Evolutionary conservation across 257 asterid species (phyloP).

Genomic region (Petunia axillaris): DNA sequence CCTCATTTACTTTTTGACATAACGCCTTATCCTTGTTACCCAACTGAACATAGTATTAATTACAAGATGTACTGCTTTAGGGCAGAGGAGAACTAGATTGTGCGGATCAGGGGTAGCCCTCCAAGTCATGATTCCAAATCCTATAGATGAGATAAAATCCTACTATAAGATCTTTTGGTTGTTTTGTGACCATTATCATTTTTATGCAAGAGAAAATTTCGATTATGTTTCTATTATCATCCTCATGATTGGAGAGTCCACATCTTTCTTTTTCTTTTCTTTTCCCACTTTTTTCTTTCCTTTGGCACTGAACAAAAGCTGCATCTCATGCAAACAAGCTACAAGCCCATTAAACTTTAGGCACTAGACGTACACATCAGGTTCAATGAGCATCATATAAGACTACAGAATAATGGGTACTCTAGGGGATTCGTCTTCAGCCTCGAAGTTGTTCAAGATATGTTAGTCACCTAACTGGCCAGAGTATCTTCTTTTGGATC

Average conservation of each 20-base stretch:
- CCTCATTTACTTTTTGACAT: background rate
- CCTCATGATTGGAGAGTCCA: background rate
- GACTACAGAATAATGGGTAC: background rate
- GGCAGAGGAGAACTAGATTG: background rate
- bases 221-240: background rate
- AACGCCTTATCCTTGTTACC: background rate
- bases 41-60: background rate
- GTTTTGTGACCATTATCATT: constrained; percentile 5
- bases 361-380: background rate
- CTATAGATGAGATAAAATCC: background rate
- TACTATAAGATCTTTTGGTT: background rate
- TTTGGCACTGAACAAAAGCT: background rate
- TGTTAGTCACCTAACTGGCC: background rate
- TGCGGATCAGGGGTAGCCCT: background rate
- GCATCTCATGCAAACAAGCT: background rate
- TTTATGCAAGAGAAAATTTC: background rate
- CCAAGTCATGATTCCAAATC: background rate
- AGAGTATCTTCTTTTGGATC: background rate
- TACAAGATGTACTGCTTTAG: background rate
- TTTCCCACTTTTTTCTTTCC: background rate
- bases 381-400: constrained; percentile 19
- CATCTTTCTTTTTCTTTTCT: constrained; percentile 2
- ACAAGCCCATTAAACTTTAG: background rate
- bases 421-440: background rate
- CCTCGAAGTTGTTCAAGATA: background rate